phyloP scores from a whole-genome alignment of 192 early-diverging fungal genomes.

The Phlyctochytrium planicorne region DNA sequence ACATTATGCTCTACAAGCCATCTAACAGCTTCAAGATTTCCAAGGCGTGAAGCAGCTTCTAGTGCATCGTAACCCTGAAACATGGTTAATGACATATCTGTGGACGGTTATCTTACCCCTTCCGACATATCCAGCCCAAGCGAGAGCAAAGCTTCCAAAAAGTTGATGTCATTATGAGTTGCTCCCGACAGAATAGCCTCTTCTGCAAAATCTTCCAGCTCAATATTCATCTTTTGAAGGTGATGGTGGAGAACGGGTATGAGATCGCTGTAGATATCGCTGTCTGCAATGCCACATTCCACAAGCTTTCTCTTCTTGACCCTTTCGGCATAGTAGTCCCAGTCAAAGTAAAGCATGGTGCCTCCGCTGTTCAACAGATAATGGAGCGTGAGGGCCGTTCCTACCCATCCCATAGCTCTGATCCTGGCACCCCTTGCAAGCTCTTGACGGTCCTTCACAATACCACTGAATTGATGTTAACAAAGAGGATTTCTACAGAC shows the following conservation, averaged over 20 bases:
- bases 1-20: not conserved
- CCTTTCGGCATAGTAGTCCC: conserved; percentile 1
- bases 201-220: conserved; percentile 5
- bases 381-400: not conserved
- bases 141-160: not conserved
- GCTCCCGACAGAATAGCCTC: not conserved
- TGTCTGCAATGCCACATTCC: not conserved
- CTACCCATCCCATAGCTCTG: not conserved
- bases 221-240: not conserved
- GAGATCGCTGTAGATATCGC: not conserved
- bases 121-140: not conserved
- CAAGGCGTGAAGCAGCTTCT: not conserved
- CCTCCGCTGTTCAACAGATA: not conserved
- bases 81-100: not conserved
- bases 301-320: not conserved
- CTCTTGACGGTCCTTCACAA: not conserved
- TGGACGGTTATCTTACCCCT: not conserved
- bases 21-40: not conserved
- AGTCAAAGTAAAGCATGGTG: not conserved
- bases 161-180: not conserved
- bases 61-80: not conserved
- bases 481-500: not conserved
- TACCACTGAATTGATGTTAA: not conserved
- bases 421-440: not conserved
- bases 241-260: not conserved